Conservation (phyloP, 208 protist species). For the Entamoeba dispar region DNA sequence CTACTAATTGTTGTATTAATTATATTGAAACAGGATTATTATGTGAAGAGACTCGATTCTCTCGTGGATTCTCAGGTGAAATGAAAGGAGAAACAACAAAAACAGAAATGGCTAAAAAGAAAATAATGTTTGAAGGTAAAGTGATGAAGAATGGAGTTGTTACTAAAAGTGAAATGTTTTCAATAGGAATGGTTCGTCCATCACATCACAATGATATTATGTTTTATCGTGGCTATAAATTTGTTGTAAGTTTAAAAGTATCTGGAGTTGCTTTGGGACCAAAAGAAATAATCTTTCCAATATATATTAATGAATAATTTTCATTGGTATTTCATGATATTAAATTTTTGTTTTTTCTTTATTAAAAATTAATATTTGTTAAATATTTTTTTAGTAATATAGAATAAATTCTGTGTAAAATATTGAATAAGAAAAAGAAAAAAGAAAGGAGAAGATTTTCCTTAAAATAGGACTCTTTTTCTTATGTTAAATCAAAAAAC, state of each 20-base stretch:
- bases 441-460: too few relatives aligned
- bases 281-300: background rate
- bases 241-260: background rate
- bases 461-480: too few relatives aligned
- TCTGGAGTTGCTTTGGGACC: background rate
- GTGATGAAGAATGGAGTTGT: background rate
- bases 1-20: background rate
- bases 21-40: background rate
- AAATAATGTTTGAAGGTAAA: background rate
- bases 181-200: background rate
- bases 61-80: background rate
- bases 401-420: too few relatives aligned
- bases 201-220: background rate
- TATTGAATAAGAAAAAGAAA: too few relatives aligned
- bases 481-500: too few relatives aligned
- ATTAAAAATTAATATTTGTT: too few relatives aligned
- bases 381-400: too few relatives aligned
- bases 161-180: background rate
- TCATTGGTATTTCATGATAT: too few relatives aligned
- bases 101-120: background rate
- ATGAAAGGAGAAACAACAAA: background rate
- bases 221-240: background rate
- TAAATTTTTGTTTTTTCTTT: too few relatives aligned
- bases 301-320: background rate
- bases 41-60: background rate